Base-by-base conservation (phyloP, 2,329 filamentous ascomycete species). In the Tricladium varicosporioides region DNA sequence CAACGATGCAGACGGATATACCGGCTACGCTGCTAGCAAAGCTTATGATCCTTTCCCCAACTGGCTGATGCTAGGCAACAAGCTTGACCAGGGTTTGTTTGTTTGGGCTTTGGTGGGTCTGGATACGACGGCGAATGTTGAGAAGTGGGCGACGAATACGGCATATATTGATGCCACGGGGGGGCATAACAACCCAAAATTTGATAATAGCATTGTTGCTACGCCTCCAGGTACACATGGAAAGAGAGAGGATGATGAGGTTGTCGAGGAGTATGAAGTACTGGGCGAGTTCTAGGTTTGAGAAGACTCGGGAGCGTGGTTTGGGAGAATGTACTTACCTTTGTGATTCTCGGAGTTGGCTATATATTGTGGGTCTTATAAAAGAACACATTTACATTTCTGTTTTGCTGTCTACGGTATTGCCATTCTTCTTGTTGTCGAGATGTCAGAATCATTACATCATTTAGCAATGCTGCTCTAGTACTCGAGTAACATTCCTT, bases 41-140 rank as follows among this genome's bases (percentile, higher is more conserved):
- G 75, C 72, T 5, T 74, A 75, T 53, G 79, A 81, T 64, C 82
- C 81, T 0, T 74, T 83, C 62, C 70, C 84, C 57, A 76, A 86
- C 65, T 86, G 85, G 62, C 77, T 81, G 14, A 73, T 80, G 27
- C 76, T 87, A 11, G 83, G 84, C 5, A 76, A 83, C 45, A 69
- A 72, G 15, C 65, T 83, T 5, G 66, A 70, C 1, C 79, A 83
- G 47, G 82, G 82, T 15, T 63, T 85, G 19, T 75, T 84, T 45
- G 78, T 73, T 14, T 85, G 82, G 81, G 75, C 83, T 58, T 73
- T 76, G 0, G 72, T 84, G 42, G 81, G 61, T 7, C 51, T 66
- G 14, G 61, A 63, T 44, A 32, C 57, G 22, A 43, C 55, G 5
- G 59, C 53, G 44, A 44, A 62, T 49, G 51, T 53, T 31, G 51